Evolutionary conservation across 1,284 basidiomycete species (phyloP), one percentile per base, ranked within the genome.

Genomic region (Heterobasidion occidentale): DNA sequence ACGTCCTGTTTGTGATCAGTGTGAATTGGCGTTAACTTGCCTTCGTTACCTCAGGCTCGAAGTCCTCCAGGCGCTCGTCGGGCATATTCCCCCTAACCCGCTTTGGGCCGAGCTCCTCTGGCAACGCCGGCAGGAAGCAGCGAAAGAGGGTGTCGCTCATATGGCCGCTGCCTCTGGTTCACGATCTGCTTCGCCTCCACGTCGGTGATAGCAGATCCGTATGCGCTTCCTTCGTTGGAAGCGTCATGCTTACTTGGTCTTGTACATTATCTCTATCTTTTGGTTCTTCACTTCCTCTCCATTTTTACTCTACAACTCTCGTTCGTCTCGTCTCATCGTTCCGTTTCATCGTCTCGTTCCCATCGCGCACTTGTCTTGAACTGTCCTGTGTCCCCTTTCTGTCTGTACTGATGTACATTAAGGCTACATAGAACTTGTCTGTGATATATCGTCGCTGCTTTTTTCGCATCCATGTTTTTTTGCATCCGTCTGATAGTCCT

Each of bases 51-150:
- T 7, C 64, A 94, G 92, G 92, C 75, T 96, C 63, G 83, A 90
- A 59, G 85, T 93, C 2, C 76, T 96, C 9, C 78, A 80, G 51
- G 86, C 88, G 0, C 75, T 95, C 20, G 82, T 95, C 56, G 92
- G 92, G 7, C 86, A 84, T 58, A 92, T 95, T 62, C 93, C 93
- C 19, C 84, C 88, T 2, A 90, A 94, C 67, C 91, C 92, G 3
- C 73, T 95, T 4, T 96, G 93, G 93, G 93, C 89, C 4, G 92
- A 95, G 71, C 70, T 94, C 38, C 72, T 94, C 36, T 90, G 88
- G 86, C 87, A 91, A 65, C 78, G 84, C 44, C 86, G 89, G 61
- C 70, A 80, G 57, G 78, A 82, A 20, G 19, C 46, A 11, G 17
- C 17, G 17, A 48, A 48, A 33, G 15, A 17, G 14, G 46, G 12